Percentiles rank a stretch among this genome's conserved stretches.
Conservation (phyloP, 1,284 basidiomycete species). For the Hemileia vastatrix region DNA sequence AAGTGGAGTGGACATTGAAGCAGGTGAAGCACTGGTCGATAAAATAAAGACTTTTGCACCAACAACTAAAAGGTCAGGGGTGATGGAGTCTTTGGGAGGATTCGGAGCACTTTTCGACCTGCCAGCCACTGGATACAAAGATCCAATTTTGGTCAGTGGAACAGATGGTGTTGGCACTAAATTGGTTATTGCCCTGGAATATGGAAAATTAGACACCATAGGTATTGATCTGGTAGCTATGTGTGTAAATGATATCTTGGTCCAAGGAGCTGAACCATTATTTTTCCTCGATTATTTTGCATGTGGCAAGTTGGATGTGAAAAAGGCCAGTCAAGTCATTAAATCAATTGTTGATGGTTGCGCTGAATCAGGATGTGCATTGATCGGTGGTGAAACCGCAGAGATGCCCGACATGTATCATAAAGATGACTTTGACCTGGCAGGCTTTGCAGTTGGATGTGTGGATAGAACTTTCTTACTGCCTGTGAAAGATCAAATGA, state of each 20-base stretch:
- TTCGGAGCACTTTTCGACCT: conserved; percentile 43
- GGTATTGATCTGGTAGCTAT: too few species aligned
- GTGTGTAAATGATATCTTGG: neutral
- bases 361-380: conserved; percentile 11
- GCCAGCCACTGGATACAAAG: conserved; percentile 33
- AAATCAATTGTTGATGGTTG: too few species aligned
- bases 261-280: neutral
- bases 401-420: conserved; percentile 45
- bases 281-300: neutral
- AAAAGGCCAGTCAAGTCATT: too few species aligned
- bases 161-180: conserved; percentile 44
- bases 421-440: conserved; percentile 41
- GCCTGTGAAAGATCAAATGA: conserved; percentile 52
- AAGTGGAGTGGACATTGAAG: too few species aligned
- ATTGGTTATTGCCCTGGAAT: conserved; percentile 39
- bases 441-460: conserved; percentile 42
- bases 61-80: too few species aligned
- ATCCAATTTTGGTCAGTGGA: conserved; percentile 40
- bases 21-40: too few species aligned
- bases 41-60: too few species aligned
- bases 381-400: conserved; percentile 43
- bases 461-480: conserved; percentile 39
- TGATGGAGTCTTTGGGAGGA: conserved; percentile 35
- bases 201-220: conserved; percentile 38
- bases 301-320: too few species aligned